Base-by-base conservation (phyloP, 805 yeast genomes). In the Starmerella floris region DNA sequence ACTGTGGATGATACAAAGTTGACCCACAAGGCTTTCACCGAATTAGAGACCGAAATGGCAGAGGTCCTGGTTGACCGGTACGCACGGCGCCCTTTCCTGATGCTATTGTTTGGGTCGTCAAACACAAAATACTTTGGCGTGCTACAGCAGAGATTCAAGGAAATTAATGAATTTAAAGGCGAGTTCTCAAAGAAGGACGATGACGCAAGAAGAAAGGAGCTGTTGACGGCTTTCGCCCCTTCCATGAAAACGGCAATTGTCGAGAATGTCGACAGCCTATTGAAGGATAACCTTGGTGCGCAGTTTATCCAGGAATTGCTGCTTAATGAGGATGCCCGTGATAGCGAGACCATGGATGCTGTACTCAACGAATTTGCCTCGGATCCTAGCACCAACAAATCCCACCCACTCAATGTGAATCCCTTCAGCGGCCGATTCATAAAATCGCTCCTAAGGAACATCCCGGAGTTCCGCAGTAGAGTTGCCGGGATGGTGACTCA, bases 1-100 rank as follows among this genome's bases (percentile, higher is more conserved):
- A 77, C 88, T 23, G 91, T 87, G 44, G 98, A 88, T 67, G 98
- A 88, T 68, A 87, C 97, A 2, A 91, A 81, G 41, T 68, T 83
- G 55, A 72, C 83, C 35, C 69, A 69, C 59, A 85, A 83, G 61
- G 71, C 93, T 0, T 81, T 88, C 57, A 62, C 68, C 25, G 64
- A 68, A 35, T 66, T 72, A 45, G 66, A 72, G 23, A 52, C 51
- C 26, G 50, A 59, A 34, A 64, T 80, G 55, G 67, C 69, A 23
- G 74, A 72, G 28, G 63, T 83, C 21, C 65, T 81, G 23, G 64
- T 67, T 40, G 79, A 80, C 51, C 84, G 85, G 60, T 81, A 70
- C 55, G 84, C 87, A 27, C 74, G 98, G 66, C 76, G 95, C 62
- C 95, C 96, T 34, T 76, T 85, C 57, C 64, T 88, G 43, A 87